Base-by-base conservation (phyloP, 2,329 filamentous ascomycete species). In the Hypoxylon sp. region DNA sequence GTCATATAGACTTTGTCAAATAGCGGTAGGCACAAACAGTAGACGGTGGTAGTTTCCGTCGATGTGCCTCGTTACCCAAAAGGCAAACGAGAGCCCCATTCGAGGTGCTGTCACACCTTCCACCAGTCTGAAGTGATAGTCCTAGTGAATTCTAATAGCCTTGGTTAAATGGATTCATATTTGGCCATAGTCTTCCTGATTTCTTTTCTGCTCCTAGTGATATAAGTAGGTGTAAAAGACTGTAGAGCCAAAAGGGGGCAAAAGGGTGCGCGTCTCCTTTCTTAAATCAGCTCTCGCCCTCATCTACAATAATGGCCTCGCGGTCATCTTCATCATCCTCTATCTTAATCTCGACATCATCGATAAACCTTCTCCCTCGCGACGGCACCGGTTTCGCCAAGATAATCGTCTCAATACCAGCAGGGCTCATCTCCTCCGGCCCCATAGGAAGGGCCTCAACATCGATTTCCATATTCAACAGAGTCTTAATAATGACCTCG, bases 381-480 rank as follows among this genome's bases (percentile, higher is more conserved):
- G 75, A 76, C 5, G 82, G 83, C 79, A 97, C 89, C 45, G 92
- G 89, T 63, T 86, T 82, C 0, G 95, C 94, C 55, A 89, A 78
- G 5, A 96, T 85, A 0, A 98, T 88, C 3, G 94, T 98, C 82
- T 98, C 94, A 41, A 95, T 87, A 0, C 93, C 93, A 0, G 84
- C 87, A 0, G 90, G 91, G 17, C 86, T 87, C 60, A 88, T 84
- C 67, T 90, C 85, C 72, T 96, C 93, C 1, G 91, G 90, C 0
- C 94, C 94, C 89, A 94, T 96, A 0, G 94, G 94, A 75, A 98
- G 79, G n/a, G 85, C 83, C 41, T 97, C 93, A 3, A 97, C 81
- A 79, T 97, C 93, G 61, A 98, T 91, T 30, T 94, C 88, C 78
- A 89, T 84, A 19, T 91, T 90, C 57, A 98, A 78, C 60, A 98